Evolutionary conservation across 257 asterid species (phyloP), one percentile per base, ranked within the genome.

Genomic region (Solanum ossicruentum): DNA sequence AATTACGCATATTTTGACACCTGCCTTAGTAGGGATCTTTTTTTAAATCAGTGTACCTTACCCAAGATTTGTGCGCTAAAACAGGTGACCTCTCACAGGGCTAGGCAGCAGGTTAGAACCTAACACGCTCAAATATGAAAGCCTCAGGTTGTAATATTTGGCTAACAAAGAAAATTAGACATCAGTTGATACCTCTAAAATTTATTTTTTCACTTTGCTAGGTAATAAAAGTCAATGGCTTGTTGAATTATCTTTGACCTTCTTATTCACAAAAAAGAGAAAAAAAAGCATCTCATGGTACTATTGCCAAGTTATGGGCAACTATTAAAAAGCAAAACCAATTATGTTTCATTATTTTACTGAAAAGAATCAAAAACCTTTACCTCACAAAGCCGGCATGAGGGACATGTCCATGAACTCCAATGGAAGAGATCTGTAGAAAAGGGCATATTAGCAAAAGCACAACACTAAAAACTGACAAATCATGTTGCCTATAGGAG

Each of bases 331-430:
- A 77, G 82, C 47, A 77, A 77, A 77, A 16, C 60, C 55, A 73
- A 49, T 23, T 60, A 13, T 12, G 23, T 75, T 26, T 28, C 82
- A 51, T 56, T 55, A 83, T 72, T 84, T 61, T 41, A 83, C 73
- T 83, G 84, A 80, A 82, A 79, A 67, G 78, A 80, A 87, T 60
- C 65, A 72, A 55, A 36, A 83, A 60, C 8, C 65, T 66, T 87
- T 91, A 97, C 99, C 99, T 97, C 99, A 84, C 99, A 97, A 72
- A 77, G 84, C 71, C 98, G 93, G 89, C 99, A 97, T 75, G 98
- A 95, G 84, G 99, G 98, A 88, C 99, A 97, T 26, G 91, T 86
- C 99, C 99, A 97, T 61, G 98, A 94, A 90, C 98, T 95, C 99
- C 98, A 97, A 88, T 97, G 99, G 88, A 97, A 95, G 86, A 97